A percentile compares a stretch with the other conserved stretches of the same genome.
These are phyloP conservation scores for Fusarium camptoceras DNA, from an alignment of 2,329 filamentous ascomycete species.

Conservation along the genomic window DNA sequence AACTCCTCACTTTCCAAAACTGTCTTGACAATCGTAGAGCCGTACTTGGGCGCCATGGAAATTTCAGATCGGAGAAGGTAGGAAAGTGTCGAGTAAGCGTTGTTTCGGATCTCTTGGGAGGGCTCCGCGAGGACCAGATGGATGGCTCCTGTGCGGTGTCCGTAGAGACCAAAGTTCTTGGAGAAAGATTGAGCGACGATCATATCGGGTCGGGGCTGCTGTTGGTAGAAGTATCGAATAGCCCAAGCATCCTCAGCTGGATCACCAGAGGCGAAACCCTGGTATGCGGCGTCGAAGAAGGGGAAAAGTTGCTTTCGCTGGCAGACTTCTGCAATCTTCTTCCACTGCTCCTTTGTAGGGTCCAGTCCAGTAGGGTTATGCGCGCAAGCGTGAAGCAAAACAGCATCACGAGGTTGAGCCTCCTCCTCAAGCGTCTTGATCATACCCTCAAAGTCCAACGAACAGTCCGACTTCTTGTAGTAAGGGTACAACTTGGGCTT, in stretches of 20 bases:
- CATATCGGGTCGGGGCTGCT: slow-evolving; percentile 75
- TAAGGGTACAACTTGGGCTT: slow-evolving; percentile 88
- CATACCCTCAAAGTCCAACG: slow-evolving; percentile 92
- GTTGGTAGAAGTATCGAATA: slow-evolving; percentile 85
- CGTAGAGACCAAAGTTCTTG: slow-evolving; percentile 98
- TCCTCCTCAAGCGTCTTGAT: slow-evolving; percentile 70
- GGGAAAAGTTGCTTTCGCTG: slow-evolving; percentile 85
- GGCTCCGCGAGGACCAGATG: slow-evolving; percentile 92
- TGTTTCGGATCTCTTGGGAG: slow-evolving; percentile 67
- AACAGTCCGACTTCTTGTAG: slow-evolving; percentile 87
- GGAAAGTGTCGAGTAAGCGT: slow-evolving; percentile 26
- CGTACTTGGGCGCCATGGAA: slow-evolving; percentile 94
- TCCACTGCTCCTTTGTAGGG: slow-evolving; percentile 93
- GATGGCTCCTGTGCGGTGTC: slow-evolving; percentile 93
- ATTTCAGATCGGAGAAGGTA: slow-evolving; percentile 95
- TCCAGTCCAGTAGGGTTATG: slow-evolving; percentile 99
- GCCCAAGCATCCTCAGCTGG: slow-evolving; percentile 86
- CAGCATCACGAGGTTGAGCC: slow-evolving; percentile 82
- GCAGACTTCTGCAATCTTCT: slow-evolving; percentile 82
- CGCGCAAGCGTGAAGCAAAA: slow-evolving; percentile 92
- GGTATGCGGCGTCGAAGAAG: slow-evolving; percentile 98
- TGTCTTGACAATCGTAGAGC: slow-evolving; percentile 86
- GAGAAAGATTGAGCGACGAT: slow-evolving; percentile 93
- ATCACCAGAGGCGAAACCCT: slow-evolving; percentile 94
- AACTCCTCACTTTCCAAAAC: slow-evolving; percentile 84